Conservation (phyloP, 176 grass and related monocot genomes). For the Hordeum marinum region DNA sequence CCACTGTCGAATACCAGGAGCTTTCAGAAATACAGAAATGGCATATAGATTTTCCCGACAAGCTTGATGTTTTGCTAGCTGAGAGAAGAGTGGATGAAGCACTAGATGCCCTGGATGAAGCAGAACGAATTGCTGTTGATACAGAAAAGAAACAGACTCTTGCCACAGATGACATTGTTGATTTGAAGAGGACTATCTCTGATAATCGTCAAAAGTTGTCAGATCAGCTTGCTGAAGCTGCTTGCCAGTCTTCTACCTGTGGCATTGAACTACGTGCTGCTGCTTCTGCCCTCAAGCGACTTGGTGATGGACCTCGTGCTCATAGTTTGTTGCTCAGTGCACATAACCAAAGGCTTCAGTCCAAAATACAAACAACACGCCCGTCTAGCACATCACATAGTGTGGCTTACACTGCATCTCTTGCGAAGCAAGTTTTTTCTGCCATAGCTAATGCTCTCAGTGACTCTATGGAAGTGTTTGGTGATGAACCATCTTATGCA, state of each 20-base stretch:
- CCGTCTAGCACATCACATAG: slow-evolving; percentile 65
- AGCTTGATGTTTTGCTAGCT: slow-evolving; percentile 75
- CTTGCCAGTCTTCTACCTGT: slow-evolving; percentile 74
- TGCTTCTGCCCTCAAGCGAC: slow-evolving; percentile 82
- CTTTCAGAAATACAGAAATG: slow-evolving; percentile 73
- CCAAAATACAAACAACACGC: slow-evolving; percentile 77
- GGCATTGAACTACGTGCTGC: slow-evolving; percentile 79
- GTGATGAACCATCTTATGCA: slow-evolving; percentile 64
- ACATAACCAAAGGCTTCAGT: slow-evolving; percentile 84
- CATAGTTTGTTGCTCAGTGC: slow-evolving; percentile 78
- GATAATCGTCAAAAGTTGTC: slow-evolving; percentile 65
- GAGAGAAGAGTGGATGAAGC: slow-evolving; percentile 90
- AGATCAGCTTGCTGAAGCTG: slow-evolving; percentile 87
- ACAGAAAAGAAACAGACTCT: slow-evolving; percentile 53
- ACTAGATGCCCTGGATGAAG: slow-evolving; percentile 80
- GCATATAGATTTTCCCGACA: slow-evolving; percentile 68
- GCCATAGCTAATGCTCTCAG: slow-evolving; percentile 74
- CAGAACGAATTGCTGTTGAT: slow-evolving; percentile 54
- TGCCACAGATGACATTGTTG: slow-evolving; percentile 36
- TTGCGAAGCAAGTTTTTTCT: slow-evolving; percentile 88
- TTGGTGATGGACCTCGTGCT: slow-evolving; percentile 86
- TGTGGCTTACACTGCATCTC: slow-evolving; percentile 70
- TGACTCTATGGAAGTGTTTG: slow-evolving; percentile 80
- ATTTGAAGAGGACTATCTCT: slow-evolving; percentile 56
- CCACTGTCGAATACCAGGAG: slow-evolving; percentile 57